Conservation (phyloP, 2,329 filamentous ascomycete genomes). For the Fusarium globosum region DNA sequence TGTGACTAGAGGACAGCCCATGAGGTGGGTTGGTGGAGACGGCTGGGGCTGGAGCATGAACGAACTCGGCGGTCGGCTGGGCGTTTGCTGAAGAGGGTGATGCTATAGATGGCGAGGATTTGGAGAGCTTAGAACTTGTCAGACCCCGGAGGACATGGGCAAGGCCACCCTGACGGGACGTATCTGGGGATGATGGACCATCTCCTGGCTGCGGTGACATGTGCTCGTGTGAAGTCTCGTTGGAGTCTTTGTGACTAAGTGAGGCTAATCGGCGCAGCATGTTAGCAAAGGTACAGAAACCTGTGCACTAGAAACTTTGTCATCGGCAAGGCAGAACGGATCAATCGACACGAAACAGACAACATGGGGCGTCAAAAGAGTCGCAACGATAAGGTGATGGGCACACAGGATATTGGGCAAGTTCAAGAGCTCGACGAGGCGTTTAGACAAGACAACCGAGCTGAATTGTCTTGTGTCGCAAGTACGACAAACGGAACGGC, state of each 20-base stretch:
- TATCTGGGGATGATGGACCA: constrained; percentile 65
- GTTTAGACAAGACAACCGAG: constrained; percentile 16
- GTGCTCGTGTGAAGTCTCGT: constrained; percentile 54
- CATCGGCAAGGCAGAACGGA: constrained; percentile 39
- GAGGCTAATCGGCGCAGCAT: constrained; percentile 46
- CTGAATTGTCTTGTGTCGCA: constrained; percentile 22
- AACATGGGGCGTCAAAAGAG: constrained; percentile 16
- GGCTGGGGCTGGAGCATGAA: constrained; percentile 55
- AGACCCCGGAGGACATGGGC: constrained; percentile 73
- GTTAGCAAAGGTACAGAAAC: constrained; percentile 44
- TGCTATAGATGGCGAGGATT: constrained; percentile 59
- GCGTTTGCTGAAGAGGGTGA: constrained; percentile 54
- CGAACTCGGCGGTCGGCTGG: constrained; percentile 57
- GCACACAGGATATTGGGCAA: constrained; percentile 4
- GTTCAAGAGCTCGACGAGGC: constrained; percentile 11
- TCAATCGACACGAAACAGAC: constrained; percentile 32
- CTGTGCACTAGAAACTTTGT: constrained; percentile 36
- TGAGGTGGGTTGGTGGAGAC: constrained; percentile 53
- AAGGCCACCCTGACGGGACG: constrained; percentile 66
- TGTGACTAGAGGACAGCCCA: constrained; percentile 62
- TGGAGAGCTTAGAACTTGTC: constrained; percentile 65
- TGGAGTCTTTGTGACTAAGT: constrained; percentile 40
- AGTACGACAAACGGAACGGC: constrained; percentile 36
- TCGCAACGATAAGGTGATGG: constrained; percentile 21
- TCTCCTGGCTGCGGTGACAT: constrained; percentile 72